Percentiles rank a stretch among this genome's conserved stretches.
Conservation (phyloP, 768 basidiomycete genomes). For the Termitomyces sp. region DNA sequence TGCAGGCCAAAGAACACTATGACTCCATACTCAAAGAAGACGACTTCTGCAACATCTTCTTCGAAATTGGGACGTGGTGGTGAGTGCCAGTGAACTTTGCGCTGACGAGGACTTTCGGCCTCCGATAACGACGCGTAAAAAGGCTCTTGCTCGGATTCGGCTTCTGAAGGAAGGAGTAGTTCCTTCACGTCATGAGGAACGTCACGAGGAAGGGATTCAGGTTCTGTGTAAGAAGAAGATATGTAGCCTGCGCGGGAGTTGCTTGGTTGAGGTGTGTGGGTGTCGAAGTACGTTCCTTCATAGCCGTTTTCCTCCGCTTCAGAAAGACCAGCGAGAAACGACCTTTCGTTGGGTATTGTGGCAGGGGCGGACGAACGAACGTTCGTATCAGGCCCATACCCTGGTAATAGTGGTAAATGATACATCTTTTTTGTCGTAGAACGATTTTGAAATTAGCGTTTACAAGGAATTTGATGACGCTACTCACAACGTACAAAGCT, state of each 20-base stretch:
- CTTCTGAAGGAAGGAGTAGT: conserved; percentile 1
- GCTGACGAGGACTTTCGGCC: conserved; percentile 1
- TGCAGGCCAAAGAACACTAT: conserved; percentile 86
- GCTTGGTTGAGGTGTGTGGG: conserved; percentile 25
- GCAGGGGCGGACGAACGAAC: conserved; percentile 78
- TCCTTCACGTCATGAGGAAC: conserved; percentile 1
- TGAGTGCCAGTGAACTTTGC: conserved; percentile 1
- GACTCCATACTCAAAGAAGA: conserved; percentile 87
- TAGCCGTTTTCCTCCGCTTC: conserved; percentile 91
- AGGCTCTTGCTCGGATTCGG: conserved; percentile 9
- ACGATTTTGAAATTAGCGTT: neutral
- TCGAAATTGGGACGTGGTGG: conserved; percentile 20
- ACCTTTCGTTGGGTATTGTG: conserved; percentile 43
- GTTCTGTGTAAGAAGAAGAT: conserved; percentile 35
- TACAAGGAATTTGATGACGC: neutral
- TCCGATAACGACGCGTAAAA: conserved; percentile 3
- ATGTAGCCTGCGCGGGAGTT: conserved; percentile 59
- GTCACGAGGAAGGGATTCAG: conserved; percentile 16
- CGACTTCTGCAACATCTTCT: conserved; percentile 62
- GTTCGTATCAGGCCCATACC: conserved; percentile 80
- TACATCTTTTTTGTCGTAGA: conserved; percentile 57
- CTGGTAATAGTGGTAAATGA: conserved; percentile 85
- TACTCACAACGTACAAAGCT: conserved; percentile 83
- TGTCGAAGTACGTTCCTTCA: conserved; percentile 75
- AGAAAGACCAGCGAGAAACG: conserved; percentile 63